Evolutionary conservation across 768 basidiomycete genomes (phyloP).

Genomic region (Suillus subalutaceus): DNA sequence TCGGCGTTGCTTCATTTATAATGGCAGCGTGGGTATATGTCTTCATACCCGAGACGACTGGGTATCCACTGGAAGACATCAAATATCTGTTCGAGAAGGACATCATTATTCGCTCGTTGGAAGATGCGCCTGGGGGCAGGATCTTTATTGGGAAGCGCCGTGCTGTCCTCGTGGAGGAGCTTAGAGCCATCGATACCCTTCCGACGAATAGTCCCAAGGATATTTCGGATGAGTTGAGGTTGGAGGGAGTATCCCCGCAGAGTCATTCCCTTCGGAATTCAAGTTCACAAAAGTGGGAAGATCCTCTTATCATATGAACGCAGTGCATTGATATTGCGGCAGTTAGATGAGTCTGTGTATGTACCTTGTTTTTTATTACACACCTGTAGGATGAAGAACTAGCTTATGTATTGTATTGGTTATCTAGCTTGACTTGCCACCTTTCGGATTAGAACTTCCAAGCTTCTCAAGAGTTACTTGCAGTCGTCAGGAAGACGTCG

Average conservation of each 20-base stretch:
- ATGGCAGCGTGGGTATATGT: conserved; percentile 38
- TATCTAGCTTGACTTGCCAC: background rate
- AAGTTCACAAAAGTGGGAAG: background rate
- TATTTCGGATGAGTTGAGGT: background rate
- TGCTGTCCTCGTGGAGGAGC: conserved; percentile 28
- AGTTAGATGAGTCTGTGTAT: background rate
- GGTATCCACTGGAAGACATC: conserved; percentile 42
- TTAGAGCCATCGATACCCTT: conserved; percentile 17
- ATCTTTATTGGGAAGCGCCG: conserved; percentile 27
- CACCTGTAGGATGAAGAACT: background rate
- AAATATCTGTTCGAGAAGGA: conserved; percentile 38
- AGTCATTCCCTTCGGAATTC: background rate
- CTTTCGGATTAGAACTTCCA: too few relatives aligned
- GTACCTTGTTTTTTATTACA: background rate
- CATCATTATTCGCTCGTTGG: conserved; percentile 29
- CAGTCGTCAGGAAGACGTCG: too few relatives aligned
- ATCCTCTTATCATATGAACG: conserved; percentile 9
- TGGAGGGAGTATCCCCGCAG: background rate
- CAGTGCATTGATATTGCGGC: background rate
- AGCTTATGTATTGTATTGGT: background rate
- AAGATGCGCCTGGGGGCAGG: conserved; percentile 37
- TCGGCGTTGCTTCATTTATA: conserved; percentile 31
- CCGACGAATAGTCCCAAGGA: background rate
- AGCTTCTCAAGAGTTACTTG: too few relatives aligned
- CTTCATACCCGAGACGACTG: conserved; percentile 44